phyloP scores from a whole-genome alignment of 768 basidiomycete species.

The Amanita polypyramis region DNA sequence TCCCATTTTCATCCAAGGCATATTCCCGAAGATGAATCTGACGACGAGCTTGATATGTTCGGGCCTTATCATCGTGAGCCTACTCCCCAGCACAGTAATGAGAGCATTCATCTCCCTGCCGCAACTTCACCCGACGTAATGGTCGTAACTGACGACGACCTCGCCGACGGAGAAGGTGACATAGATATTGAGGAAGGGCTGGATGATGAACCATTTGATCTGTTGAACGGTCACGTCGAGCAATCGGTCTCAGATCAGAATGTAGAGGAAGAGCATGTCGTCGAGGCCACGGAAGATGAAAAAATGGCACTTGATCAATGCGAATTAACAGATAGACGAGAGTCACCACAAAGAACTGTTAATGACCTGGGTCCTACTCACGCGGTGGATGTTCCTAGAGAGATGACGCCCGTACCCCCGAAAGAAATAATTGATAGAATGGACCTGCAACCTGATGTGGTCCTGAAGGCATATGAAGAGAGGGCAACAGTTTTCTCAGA shows the following conservation, averaged over 20 bases:
- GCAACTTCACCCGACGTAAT: conserved; percentile 6
- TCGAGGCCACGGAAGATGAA: background rate
- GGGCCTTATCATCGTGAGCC: conserved; percentile 14
- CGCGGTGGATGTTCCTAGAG: background rate
- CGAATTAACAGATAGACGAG: background rate
- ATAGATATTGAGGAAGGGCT: conserved; percentile 12
- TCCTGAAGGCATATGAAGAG: background rate
- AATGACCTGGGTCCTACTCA: background rate
- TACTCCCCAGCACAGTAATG: conserved; percentile 10
- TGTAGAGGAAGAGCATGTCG: background rate
- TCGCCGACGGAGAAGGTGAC: conserved; percentile 8
- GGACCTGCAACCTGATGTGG: background rate
- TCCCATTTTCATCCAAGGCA: background rate
- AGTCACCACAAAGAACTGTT: background rate
- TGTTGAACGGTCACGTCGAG: background rate
- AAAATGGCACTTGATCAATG: background rate
- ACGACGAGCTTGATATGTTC: conserved; percentile 33
- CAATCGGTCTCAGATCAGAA: background rate
- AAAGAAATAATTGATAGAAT: background rate
- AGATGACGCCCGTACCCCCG: background rate
- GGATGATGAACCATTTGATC: conserved; percentile 2
- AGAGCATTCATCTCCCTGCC: background rate
- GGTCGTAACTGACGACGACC: conserved; percentile 11
- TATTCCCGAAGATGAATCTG: conserved; percentile 17
- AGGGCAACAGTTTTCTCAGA: background rate